Conservation (phyloP, 2,329 filamentous ascomycete genomes). For the Dactylonectria macrodidyma region DNA sequence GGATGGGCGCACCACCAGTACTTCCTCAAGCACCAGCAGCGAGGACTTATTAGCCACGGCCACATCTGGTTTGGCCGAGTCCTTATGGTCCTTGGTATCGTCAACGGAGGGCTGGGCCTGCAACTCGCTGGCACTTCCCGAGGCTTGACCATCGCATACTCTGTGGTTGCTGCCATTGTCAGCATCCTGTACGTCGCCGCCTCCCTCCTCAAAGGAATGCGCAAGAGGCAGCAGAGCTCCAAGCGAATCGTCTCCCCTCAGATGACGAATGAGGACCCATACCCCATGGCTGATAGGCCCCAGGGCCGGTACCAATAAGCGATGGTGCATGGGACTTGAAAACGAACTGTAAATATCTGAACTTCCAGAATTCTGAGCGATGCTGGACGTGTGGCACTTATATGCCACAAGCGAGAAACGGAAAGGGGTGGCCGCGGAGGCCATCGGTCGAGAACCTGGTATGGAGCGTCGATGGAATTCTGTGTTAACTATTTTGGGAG, state of each 20-base stretch:
- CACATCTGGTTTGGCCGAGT: conserved; percentile 76
- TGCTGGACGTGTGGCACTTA: conserved; percentile 1
- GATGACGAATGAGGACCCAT: conserved; percentile 43
- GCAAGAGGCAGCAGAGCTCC: conserved; percentile 23
- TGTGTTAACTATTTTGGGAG: conserved; percentile 4
- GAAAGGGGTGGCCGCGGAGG: neutral
- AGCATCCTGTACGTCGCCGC: conserved; percentile 60
- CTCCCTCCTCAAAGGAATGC: conserved; percentile 34
- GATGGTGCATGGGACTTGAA: neutral
- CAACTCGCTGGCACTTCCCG: conserved; percentile 59
- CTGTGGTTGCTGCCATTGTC: conserved; percentile 67
- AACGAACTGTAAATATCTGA: conserved; percentile 5
- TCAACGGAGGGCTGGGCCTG: conserved; percentile 76
- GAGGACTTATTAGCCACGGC: conserved; percentile 66
- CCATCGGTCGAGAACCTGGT: neutral
- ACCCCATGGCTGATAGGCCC: conserved; percentile 7
- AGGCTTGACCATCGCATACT: conserved; percentile 67
- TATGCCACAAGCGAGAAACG: conserved; percentile 6
- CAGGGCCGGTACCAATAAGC: conserved; percentile 8
- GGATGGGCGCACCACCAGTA: conserved; percentile 71
- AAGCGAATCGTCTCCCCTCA: conserved; percentile 44
- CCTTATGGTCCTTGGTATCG: conserved; percentile 70
- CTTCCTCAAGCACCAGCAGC: conserved; percentile 63
- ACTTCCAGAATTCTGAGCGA: neutral
- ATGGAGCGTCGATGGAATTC: neutral